Evolutionary conservation across 768 basidiomycete species (phyloP), one percentile per base, ranked within the genome.

Genomic region (Pholiota molesta): DNA sequence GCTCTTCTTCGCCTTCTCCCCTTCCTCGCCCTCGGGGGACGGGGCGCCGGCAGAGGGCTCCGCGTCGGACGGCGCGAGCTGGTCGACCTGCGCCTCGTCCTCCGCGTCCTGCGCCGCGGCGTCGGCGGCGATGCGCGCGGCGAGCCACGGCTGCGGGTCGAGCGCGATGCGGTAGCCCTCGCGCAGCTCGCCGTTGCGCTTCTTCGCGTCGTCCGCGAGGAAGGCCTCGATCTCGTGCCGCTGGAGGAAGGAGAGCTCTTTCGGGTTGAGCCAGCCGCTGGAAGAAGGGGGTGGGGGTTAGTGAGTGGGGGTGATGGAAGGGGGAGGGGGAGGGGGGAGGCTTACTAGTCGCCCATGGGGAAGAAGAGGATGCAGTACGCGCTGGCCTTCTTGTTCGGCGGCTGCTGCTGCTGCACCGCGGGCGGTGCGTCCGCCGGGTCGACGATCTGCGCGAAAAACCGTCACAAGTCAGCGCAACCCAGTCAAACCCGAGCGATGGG

Each of bases 311-410:
- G 23, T n/a, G n/a, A n/a, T n/a, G n/a, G n/a, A n/a, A 9, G 45
- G 10, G 28, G 21, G 21, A 13, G 31, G 45, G 28, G 17, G 28
- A 5, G 31, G 37, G 13, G 13, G 16, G 28, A n/a, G 60, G 88
- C 97, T 74, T 70, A 99, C 97, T 89, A 92, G 77, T 98, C 97
- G 55, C 92, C 95, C 29, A 84, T 85, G 5, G 97, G 95, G 84
- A 97, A 99, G 84, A 96, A 99, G 65, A 89, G 82, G 33, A 86
- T 77, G 57, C 82, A 83, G 76, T 92, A 89, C 66, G 87, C 89
- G 13, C 78, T 79, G 10, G 84, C 78, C 76, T 92, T 95, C 76
- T 90, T 91, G 68, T 80, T 82, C 3, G 77, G 73, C 10, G 96
- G 94, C 19, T 89, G 89, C 71, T 92, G 90, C 66, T 80, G 85